A percentile compares a stretch with the other conserved stretches of the same genome.
These are phyloP conservation scores for Sporobolus alterniflorus DNA, from an alignment of 202 grass and related monocot species.

Conservation along the genomic window DNA sequence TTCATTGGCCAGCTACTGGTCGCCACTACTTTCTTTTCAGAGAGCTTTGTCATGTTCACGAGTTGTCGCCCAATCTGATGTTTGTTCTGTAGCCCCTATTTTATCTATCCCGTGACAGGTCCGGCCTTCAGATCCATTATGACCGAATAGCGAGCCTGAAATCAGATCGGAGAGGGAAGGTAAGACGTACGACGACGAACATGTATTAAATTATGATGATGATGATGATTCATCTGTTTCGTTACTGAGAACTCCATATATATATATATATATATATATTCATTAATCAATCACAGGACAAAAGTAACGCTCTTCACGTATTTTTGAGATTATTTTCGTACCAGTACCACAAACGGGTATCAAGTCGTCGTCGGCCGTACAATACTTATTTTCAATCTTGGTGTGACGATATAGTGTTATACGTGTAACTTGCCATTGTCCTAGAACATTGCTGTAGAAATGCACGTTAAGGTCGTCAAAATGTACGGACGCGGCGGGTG, in stretches of 20 bases:
- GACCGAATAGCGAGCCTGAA: not conserved
- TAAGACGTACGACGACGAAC: not conserved
- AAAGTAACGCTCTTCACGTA: too few species aligned
- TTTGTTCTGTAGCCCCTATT: not conserved
- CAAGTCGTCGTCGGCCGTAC: not conserved
- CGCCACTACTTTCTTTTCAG: not conserved
- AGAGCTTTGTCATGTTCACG: not conserved
- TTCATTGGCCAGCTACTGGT: not conserved
- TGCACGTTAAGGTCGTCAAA: not conserved
- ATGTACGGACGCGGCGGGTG: not conserved
- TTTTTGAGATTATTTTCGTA: not conserved
- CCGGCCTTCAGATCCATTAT: not conserved
- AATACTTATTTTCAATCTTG: constrained; percentile 2
- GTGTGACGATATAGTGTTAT: not conserved
- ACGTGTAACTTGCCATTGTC: not conserved
- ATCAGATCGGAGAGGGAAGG: not conserved
- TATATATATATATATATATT: too few species aligned
- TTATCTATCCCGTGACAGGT: not conserved
- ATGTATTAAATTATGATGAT: too few species aligned
- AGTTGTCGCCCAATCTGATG: constrained; percentile 12
- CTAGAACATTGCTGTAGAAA: too few species aligned
- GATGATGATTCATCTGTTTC: too few species aligned
- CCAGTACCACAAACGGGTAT: not conserved
- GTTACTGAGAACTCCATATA: too few species aligned
- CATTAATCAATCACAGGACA: too few species aligned